Percentiles rank a stretch among this genome's conserved stretches.
These are phyloP conservation scores for Aspergillus piperis DNA, from an alignment of 2,329 filamentous ascomycete genomes.

Conservation along the genomic window DNA sequence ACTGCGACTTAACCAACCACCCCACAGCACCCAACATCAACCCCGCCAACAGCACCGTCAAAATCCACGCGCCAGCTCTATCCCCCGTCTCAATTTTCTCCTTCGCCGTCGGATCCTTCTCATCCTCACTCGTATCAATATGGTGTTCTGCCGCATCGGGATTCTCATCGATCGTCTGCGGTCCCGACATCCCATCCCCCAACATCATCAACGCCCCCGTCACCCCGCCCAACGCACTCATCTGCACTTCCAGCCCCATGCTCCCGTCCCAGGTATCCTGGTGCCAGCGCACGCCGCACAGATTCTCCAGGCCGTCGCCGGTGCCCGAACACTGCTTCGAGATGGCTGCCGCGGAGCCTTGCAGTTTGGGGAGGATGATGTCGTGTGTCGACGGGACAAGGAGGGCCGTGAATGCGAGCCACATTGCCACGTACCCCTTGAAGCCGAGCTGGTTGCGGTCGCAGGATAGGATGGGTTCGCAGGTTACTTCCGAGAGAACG, in stretches of 20 bases:
- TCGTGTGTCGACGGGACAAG: slow-evolving; percentile 59
- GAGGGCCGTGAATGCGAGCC: slow-evolving; percentile 61
- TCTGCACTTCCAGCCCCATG: slow-evolving; percentile 37
- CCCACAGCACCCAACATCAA: slow-evolving; percentile 14
- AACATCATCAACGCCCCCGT: slow-evolving; percentile 5
- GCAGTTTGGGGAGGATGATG: slow-evolving; percentile 58
- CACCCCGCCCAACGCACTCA: slow-evolving; percentile 32
- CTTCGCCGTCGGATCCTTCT: slow-evolving; percentile 9
- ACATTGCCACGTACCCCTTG: slow-evolving; percentile 68
- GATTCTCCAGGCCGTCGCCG: slow-evolving; percentile 58
- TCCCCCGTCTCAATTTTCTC: slow-evolving; percentile 27
- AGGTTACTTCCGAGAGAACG: slow-evolving; percentile 65
- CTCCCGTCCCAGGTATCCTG: slow-evolving; percentile 33
- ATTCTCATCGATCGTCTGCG: slow-evolving; percentile 46
- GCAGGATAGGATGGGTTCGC: slow-evolving; percentile 62
- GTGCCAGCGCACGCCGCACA: slow-evolving; percentile 51
- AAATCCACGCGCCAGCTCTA: slow-evolving; percentile 29
- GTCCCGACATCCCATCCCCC: slow-evolving; percentile 23
- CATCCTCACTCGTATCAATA: slow-evolving; percentile 12
- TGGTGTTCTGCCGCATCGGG: slow-evolving; percentile 34
- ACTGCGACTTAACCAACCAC: slow-evolving; percentile 18
- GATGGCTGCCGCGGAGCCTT: slow-evolving; percentile 59
- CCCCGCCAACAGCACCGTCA: slow-evolving; percentile 21
- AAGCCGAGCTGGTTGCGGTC: slow-evolving; percentile 70
- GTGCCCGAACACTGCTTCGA: slow-evolving; percentile 54